These are phyloP conservation scores for Phytophthora multivora DNA, from an alignment of 352 stramenopile genomes.

Conservation along the genomic window DNA sequence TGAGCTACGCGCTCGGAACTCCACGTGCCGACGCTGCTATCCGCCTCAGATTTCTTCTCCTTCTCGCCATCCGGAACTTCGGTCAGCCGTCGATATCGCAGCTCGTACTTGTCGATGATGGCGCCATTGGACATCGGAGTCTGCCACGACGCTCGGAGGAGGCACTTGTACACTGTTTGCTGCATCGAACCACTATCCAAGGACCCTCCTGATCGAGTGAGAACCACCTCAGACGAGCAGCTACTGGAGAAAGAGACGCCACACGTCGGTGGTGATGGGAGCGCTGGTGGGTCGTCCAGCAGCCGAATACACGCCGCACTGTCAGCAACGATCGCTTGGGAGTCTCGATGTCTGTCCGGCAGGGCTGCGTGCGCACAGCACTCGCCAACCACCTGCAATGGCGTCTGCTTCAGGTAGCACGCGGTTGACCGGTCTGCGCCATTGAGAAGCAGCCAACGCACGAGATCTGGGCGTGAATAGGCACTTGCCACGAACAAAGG, in stretches of 20 bases:
- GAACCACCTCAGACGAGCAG: slow-evolving; percentile 44
- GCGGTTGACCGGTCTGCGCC: slow-evolving; percentile 54
- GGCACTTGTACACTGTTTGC: slow-evolving; percentile 63
- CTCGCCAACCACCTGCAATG: slow-evolving; percentile 60
- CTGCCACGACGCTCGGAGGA: slow-evolving; percentile 53
- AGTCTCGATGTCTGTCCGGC: slow-evolving; percentile 11
- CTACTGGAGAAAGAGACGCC: slow-evolving; percentile 43
- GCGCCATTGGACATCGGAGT: slow-evolving; percentile 71
- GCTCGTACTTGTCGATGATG: slow-evolving; percentile 76
- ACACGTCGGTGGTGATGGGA: slow-evolving; percentile 35
- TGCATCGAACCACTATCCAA: slow-evolving; percentile 34
- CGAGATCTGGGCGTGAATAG: slow-evolving; percentile 56
- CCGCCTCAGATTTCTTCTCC: slow-evolving; percentile 6
- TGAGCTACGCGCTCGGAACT: slow-evolving; percentile 42
- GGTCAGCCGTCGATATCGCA: slow-evolving; percentile 50
- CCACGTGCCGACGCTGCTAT: slow-evolving; percentile 39
- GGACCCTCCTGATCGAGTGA: slow-evolving; percentile 38
- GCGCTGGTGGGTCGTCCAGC: slow-evolving; percentile 37
- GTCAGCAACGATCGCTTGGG: slow-evolving; percentile 16
- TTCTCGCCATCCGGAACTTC: slow-evolving; percentile 19
- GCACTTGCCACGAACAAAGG: slow-evolving; percentile 67
- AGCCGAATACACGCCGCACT: slow-evolving; percentile 50
- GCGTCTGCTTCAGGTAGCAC: slow-evolving; percentile 61
- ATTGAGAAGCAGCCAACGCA: slow-evolving; percentile 61
- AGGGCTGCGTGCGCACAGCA: slow-evolving; percentile 43